Conservation (phyloP, 2,329 filamentous ascomycete species). For the Talaromyces sp. region DNA sequence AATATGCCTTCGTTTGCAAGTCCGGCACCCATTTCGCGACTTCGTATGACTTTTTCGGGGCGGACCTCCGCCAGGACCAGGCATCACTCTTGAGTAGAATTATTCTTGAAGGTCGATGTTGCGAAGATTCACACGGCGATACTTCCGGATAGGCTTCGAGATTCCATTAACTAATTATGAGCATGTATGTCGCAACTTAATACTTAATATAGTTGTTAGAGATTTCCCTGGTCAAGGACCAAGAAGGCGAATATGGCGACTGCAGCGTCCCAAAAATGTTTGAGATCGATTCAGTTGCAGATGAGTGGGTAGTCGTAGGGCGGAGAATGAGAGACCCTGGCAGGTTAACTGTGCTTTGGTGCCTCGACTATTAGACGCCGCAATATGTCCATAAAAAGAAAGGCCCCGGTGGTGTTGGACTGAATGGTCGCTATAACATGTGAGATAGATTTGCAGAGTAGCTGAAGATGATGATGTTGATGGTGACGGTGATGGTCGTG, state of each 20-base stretch:
- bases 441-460: background rate
- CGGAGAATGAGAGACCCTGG: background rate
- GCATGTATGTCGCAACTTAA: background rate
- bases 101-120: background rate
- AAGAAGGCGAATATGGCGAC: background rate
- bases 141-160: background rate
- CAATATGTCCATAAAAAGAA: background rate
- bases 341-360: background rate
- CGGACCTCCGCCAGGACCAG: slow-evolving; percentile 90
- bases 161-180: background rate
- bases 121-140: background rate
- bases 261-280: no score
- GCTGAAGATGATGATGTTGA: background rate
- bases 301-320: background rate
- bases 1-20: slow-evolving; percentile 96
- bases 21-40: slow-evolving; percentile 96
- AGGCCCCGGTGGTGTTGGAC: background rate
- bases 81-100: slow-evolving; percentile 55
- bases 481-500: background rate
- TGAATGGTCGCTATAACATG: background rate
- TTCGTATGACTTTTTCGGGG: slow-evolving; percentile 93
- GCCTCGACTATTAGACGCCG: background rate
- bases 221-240: background rate
- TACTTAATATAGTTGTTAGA: slow-evolving; percentile 1
- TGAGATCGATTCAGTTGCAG: background rate